These are phyloP conservation scores for Canna indica DNA, from an alignment of 176 grass and related monocot species.

Conservation along the genomic window DNA sequence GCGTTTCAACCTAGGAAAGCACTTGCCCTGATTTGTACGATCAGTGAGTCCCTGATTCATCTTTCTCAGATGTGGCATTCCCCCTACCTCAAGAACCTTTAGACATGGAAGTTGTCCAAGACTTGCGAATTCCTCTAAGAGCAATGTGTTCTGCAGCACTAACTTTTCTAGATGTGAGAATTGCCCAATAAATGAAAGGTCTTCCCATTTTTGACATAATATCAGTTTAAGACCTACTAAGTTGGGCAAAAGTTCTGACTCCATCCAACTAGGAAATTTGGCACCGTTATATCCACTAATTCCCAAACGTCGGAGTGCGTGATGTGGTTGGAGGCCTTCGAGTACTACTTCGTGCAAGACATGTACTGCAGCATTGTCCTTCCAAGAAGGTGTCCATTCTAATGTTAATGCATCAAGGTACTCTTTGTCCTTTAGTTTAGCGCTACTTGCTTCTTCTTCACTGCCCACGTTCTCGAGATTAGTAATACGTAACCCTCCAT, in stretches of 20 bases:
- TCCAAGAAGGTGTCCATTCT: background rate
- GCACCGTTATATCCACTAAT: too few relatives aligned
- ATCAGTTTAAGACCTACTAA: too few relatives aligned
- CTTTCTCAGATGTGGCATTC: background rate
- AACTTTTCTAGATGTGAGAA: background rate
- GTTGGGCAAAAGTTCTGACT: background rate
- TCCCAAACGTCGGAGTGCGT: background rate
- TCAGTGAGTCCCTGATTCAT: background rate
- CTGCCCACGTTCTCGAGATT: conserved; percentile 24
- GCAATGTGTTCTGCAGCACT: background rate
- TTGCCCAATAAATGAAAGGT: too few relatives aligned
- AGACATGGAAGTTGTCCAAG: conserved; percentile 3
- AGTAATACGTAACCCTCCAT: conserved; percentile 11
- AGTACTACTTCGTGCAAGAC: background rate
- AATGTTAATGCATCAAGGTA: background rate
- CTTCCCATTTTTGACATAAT: too few relatives aligned
- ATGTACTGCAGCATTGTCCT: background rate
- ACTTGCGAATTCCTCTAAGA: background rate
- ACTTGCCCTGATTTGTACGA: background rate
- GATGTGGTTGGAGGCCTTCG: background rate
- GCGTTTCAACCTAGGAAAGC: background rate
- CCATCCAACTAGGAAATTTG: conserved; percentile 17
- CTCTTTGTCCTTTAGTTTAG: background rate
- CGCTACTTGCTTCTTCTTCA: conserved; percentile 12
- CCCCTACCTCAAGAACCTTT: background rate